Base-by-base conservation (phyloP, 805 yeast genomes). In the Wickerhamiella lipophila region DNA sequence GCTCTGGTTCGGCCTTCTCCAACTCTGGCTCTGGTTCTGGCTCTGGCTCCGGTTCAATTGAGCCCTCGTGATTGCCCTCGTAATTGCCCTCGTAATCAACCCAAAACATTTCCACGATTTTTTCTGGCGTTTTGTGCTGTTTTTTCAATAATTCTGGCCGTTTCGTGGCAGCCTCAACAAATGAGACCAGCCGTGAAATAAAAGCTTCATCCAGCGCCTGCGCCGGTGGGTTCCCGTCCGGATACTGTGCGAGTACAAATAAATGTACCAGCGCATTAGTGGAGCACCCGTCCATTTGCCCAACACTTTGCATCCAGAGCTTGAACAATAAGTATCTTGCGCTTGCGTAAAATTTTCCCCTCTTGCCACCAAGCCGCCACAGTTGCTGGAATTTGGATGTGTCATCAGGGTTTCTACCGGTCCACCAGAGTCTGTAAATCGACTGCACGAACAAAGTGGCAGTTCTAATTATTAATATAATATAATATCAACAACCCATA, bases 211-310 rank as follows among this genome's bases (percentile, higher is more conserved):
- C 42, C 42, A 45, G 48, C 42, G 34, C 42, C 42, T 45, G 36
- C 35, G 16, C 42, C 22, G 48, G 36, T 3, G 48, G 48, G 7
- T 40, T 21, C 27, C 25, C 36, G 16, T 35, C 29, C 6, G 48
- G 48, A 25, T 18, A 45, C 23, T 36, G 35, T 19, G 42, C 21
- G 16, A 45, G 39, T 23, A 45, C 29, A 23, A 25, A 45, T 23
- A 45, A 39, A 29, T 16, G 25, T 13, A 45, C 48, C 2, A 45
- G 48, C 42, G 48, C 48, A 27, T 45, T 41, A 15, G 47, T 44
- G 19, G 47, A 44, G 18, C 30, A 19, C 26, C 41, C 41, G 23
- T 19, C 41, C 26, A 22, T 16, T 36, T 36, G 41, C 23, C 26
- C 41, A 36, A 26, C 18, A 18, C 18, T 5, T 36, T 11, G 41